These are phyloP conservation scores for Carpinus viminea DNA, from an alignment of 306 rosid genomes.

Conservation along the genomic window DNA sequence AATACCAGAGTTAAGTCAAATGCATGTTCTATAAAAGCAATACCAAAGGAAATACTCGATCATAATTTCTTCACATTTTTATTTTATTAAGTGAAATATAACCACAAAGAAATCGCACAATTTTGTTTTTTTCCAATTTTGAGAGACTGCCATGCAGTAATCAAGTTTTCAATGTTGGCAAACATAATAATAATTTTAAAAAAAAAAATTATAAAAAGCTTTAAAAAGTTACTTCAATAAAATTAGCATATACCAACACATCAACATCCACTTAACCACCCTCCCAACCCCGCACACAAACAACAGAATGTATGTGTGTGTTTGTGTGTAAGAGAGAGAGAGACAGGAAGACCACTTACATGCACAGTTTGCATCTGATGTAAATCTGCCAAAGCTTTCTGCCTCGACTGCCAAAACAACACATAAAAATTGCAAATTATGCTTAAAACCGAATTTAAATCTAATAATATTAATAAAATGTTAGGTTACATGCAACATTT, in stretches of 20 bases:
- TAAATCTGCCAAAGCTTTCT: conserved; percentile 86
- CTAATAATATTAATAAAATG: conserved; percentile 10
- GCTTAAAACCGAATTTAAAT: not conserved
- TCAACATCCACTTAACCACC: not conserved
- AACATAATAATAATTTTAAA: not conserved
- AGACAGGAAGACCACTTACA: conserved; percentile 45
- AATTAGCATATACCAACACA: not conserved
- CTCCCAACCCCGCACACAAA: too few species aligned
- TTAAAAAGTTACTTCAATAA: not conserved
- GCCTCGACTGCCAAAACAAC: conserved; percentile 76
- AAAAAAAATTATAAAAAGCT: not conserved
- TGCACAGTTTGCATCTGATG: conserved; percentile 85
- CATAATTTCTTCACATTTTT: not conserved
- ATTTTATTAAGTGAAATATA: not conserved
- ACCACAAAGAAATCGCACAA: not conserved
- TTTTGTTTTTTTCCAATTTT: not conserved
- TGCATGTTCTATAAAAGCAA: not conserved
- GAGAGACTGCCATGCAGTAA: not conserved
- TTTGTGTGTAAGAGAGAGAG: not conserved
- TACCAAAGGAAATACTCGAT: not conserved
- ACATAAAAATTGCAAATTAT: conserved; percentile 10
- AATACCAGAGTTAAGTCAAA: not conserved
- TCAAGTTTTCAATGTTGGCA: not conserved
- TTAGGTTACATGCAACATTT: not conserved
- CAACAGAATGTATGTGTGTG: not conserved